phyloP scores from a whole-genome alignment of 176 grass and related monocot species.

The Triticum timopheevii region DNA sequence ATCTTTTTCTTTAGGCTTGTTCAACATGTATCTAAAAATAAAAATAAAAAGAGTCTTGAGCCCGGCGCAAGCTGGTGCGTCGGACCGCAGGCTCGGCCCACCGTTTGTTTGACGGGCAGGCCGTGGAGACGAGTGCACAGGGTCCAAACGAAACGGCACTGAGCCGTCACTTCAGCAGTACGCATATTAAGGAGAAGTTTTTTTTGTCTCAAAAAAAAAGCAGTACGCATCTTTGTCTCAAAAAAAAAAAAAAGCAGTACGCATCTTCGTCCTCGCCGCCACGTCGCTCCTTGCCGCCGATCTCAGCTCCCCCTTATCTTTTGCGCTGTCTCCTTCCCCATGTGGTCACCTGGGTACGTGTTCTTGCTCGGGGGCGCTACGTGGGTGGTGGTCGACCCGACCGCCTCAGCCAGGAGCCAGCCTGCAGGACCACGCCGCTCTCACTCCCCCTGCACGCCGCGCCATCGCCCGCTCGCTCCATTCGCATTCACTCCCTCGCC shows the following conservation, averaged over 20 bases:
- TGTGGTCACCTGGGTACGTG: slow-evolving; percentile 47
- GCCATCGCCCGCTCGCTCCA: not conserved
- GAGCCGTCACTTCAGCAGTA: not conserved
- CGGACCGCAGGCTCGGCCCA: too few species aligned
- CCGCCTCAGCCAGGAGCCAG: not conserved
- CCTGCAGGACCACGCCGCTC: slow-evolving; percentile 19
- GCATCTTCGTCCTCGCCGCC: not conserved
- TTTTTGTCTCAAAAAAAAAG: too few species aligned
- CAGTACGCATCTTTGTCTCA: too few species aligned
- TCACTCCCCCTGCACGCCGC: not conserved
- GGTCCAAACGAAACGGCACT: not conserved
- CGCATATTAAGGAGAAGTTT: not conserved
- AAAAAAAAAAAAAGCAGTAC: not conserved
- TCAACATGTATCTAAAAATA: too few species aligned
- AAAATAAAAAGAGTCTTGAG: too few species aligned
- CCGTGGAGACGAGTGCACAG: too few species aligned
- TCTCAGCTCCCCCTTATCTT: not conserved
- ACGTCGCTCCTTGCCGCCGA: too few species aligned
- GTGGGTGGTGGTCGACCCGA: slow-evolving; percentile 27
- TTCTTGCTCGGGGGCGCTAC: slow-evolving; percentile 21
- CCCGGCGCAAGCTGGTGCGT: too few species aligned
- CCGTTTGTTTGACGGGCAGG: too few species aligned
- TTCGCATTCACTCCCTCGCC: not conserved
- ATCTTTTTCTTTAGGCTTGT: too few species aligned
- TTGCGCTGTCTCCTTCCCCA: slow-evolving; percentile 26